Evolutionary conservation across 2,329 filamentous ascomycete genomes (phyloP).

Genomic region (Fonsecaea multimorphosa): DNA sequence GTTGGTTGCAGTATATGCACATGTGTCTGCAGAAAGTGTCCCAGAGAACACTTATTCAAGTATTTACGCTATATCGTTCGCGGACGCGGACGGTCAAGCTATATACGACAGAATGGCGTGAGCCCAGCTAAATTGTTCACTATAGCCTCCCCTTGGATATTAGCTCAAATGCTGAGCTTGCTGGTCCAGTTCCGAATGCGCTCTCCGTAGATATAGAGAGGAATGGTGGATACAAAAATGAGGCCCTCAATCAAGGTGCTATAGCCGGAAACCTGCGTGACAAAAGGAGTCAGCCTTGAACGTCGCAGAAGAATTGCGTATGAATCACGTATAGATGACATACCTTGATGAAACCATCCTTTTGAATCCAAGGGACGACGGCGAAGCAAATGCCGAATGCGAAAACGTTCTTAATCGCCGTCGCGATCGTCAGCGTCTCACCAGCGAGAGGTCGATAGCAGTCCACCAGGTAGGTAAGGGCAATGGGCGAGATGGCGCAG

Average conservation of each 20-base stretch:
- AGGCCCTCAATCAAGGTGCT: slow-evolving; percentile 13
- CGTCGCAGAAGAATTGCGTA: too few species aligned
- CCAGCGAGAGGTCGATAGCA: slow-evolving; percentile 19
- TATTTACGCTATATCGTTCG: too few species aligned
- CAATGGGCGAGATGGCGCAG: slow-evolving; percentile 16
- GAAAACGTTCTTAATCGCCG: slow-evolving; percentile 21
- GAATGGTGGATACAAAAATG: slow-evolving; percentile 19
- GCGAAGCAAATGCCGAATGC: slow-evolving; percentile 28
- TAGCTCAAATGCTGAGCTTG: slow-evolving; percentile 24
- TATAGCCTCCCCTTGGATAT: too few species aligned
- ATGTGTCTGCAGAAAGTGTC: too few species aligned
- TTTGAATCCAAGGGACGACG: slow-evolving; percentile 23
- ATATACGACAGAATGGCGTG: too few species aligned
- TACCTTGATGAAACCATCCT: too few species aligned
- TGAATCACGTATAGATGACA: too few species aligned
- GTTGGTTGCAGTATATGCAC: too few species aligned
- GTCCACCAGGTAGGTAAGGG: slow-evolving; percentile 28
- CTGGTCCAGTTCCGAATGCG: slow-evolving; percentile 91
- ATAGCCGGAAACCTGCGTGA: slow-evolving; percentile 20
- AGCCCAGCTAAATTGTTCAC: too few species aligned
- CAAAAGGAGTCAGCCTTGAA: too few species aligned
- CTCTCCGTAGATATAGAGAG: slow-evolving; percentile 91
- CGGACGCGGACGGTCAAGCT: too few species aligned
- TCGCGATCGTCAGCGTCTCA: slow-evolving; percentile 26
- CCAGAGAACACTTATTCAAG: too few species aligned